Percentiles rank a stretch among this genome's conserved stretches.
Evolutionary conservation across 108 stramenopile genomes (phyloP).

Genomic region (Conticribra weissflogii): DNA sequence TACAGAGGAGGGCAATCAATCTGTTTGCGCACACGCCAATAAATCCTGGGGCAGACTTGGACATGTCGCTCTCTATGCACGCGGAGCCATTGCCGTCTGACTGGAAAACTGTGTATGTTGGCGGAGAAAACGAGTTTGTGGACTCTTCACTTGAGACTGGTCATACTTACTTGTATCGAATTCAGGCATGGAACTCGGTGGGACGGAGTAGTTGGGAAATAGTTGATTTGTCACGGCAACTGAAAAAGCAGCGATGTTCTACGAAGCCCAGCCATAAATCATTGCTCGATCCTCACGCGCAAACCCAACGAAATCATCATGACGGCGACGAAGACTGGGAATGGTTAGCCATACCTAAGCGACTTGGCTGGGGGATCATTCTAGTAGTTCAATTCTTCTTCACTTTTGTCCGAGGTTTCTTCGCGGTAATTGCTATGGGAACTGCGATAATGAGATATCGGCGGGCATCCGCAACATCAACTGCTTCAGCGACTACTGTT

Average conservation of each 20-base stretch:
- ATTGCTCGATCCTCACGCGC: background rate
- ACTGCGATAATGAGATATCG: slow-evolving; percentile 50
- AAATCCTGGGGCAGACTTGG: background rate
- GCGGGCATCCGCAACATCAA: slow-evolving; percentile 44
- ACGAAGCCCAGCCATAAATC: slow-evolving; percentile 22
- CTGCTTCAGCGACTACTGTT: slow-evolving; percentile 21
- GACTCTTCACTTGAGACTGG: slow-evolving; percentile 43
- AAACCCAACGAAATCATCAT: slow-evolving; percentile 3
- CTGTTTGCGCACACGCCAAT: slow-evolving; percentile 15
- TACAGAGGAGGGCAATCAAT: slow-evolving; percentile 47
- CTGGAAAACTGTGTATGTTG: slow-evolving; percentile 52
- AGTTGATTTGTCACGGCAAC: slow-evolving; percentile 33
- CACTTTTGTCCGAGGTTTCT: slow-evolving; percentile 23
- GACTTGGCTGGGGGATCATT: slow-evolving; percentile 19
- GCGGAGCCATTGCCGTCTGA: slow-evolving; percentile 13
- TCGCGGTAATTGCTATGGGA: slow-evolving; percentile 38
- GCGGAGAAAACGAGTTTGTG: slow-evolving; percentile 45
- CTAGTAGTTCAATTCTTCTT: slow-evolving; percentile 26
- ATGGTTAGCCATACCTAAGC: slow-evolving; percentile 23
- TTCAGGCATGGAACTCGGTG: slow-evolving; percentile 59
- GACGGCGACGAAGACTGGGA: slow-evolving; percentile 15
- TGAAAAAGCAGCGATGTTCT: slow-evolving; percentile 44
- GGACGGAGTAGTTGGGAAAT: slow-evolving; percentile 51
- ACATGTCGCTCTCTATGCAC: background rate
- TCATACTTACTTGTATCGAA: slow-evolving; percentile 51